Evolutionary conservation across 441 rosid genomes (phyloP).

Genomic region (Monsonia emarginata): DNA sequence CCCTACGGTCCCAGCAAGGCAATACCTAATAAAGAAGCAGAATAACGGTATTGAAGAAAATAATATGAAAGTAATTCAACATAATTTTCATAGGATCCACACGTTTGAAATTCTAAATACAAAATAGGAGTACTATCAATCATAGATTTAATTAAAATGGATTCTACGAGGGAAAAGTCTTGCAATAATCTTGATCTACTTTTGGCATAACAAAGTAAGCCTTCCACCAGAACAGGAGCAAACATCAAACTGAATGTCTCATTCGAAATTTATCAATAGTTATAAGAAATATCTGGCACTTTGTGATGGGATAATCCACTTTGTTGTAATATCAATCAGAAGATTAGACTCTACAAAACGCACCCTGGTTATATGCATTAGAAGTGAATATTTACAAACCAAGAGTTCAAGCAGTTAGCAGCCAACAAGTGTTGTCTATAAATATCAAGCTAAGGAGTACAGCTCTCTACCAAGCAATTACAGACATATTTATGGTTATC

Average conservation of each 20-base stretch:
- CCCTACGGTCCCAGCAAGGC: conserved; percentile 86
- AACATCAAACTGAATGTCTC: background rate
- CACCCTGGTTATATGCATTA: no score
- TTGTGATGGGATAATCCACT: background rate
- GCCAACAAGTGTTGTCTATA: background rate
- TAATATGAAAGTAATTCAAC: background rate
- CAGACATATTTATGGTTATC: background rate
- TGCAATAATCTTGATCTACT: background rate
- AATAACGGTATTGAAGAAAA: conserved; percentile 1
- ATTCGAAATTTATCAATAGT: background rate
- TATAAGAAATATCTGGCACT: background rate
- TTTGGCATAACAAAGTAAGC: background rate
- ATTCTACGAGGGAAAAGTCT: background rate
- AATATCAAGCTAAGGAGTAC: background rate
- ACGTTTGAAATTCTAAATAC: background rate
- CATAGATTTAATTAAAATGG: background rate
- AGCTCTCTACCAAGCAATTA: background rate
- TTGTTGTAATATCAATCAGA: background rate
- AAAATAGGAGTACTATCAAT: background rate
- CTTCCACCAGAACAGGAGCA: no score
- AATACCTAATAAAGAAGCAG: conserved; percentile 40
- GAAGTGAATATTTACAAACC: no score
- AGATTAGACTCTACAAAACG: background rate
- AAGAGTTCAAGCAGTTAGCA: background rate
- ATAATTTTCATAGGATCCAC: background rate